Conservation (phyloP, 139 green algal species). For the Ettlia oleoabundans region DNA sequence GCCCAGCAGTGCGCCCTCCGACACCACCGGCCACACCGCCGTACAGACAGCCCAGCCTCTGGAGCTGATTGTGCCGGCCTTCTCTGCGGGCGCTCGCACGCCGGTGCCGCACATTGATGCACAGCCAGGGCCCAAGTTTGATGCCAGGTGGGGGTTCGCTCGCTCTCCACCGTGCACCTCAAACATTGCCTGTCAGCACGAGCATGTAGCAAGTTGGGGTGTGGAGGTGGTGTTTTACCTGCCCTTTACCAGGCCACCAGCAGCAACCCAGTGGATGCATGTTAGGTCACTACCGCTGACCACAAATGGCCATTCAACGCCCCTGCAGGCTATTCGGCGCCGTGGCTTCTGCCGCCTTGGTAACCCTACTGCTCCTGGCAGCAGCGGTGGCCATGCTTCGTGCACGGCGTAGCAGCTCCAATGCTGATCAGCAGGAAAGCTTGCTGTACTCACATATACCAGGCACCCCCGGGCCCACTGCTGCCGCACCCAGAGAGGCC, state of each 20-base stretch:
- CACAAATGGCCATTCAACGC: neutral
- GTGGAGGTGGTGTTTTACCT: too few relatives aligned
- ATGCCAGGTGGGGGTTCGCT: neutral
- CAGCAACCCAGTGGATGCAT: too few relatives aligned
- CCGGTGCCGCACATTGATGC: neutral
- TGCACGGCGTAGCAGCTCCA: too few relatives aligned
- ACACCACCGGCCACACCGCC: neutral
- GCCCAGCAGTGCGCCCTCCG: too few relatives aligned
- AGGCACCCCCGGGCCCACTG: neutral
- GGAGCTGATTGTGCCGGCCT: constrained; percentile 16
- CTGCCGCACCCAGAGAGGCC: too few relatives aligned
- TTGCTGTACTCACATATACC: constrained; percentile 25
- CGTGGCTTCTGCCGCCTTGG: neutral
- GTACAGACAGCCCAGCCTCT: neutral
- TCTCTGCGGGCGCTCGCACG: neutral
- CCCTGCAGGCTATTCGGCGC: constrained; percentile 11
- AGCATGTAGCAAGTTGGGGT: too few relatives aligned
- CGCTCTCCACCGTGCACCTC: too few relatives aligned
- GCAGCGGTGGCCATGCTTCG: neutral
- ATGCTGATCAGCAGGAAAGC: neutral
- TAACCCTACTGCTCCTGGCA: constrained; percentile 2
- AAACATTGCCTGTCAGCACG: too few relatives aligned
- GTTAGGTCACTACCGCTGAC: neutral
- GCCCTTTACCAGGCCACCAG: too few relatives aligned
- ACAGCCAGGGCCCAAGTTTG: neutral